These are phyloP conservation scores for Beauveria varroae DNA, from an alignment of 2,329 filamentous ascomycete species.

Conservation along the genomic window DNA sequence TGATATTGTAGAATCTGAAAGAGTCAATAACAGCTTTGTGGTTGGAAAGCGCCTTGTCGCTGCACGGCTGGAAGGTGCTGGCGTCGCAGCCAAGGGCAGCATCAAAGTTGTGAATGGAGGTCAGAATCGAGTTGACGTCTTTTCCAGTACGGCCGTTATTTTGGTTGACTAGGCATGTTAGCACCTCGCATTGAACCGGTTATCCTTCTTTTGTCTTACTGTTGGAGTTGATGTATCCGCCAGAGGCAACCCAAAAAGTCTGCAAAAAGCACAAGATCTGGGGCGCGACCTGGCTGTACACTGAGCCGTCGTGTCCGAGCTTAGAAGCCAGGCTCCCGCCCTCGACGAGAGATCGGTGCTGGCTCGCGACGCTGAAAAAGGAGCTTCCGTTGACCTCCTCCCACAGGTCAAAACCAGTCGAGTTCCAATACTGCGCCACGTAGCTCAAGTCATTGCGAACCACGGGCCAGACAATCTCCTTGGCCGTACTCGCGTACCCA, in stretches of 20 bases:
- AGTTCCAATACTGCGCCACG: constrained; percentile 63
- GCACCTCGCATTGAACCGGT: not conserved
- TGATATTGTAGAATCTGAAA: constrained; percentile 68
- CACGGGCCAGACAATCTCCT: constrained; percentile 60
- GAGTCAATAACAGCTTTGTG: constrained; percentile 70
- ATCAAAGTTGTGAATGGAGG: constrained; percentile 63
- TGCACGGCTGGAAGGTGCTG: constrained; percentile 72
- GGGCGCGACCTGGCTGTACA: constrained; percentile 58
- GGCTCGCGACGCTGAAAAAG: constrained; percentile 68
- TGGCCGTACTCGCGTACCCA: constrained; percentile 51
- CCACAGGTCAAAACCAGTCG: constrained; percentile 69
- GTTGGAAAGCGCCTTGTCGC: constrained; percentile 60
- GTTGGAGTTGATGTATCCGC: constrained; percentile 61
- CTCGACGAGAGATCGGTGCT: constrained; percentile 62
- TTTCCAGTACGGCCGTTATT: constrained; percentile 58
- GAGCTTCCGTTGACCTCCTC: constrained; percentile 71
- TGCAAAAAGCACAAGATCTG: constrained; percentile 68
- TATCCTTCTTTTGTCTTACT: constrained; percentile 27
- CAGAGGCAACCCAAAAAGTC: constrained; percentile 58
- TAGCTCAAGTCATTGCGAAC: constrained; percentile 71
- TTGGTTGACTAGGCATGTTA: constrained; percentile 36
- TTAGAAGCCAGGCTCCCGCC: constrained; percentile 58
- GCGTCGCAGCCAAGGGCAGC: constrained; percentile 57
- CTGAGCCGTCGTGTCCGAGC: constrained; percentile 52
- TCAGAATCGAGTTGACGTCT: constrained; percentile 64